Percentiles rank a stretch among this genome's conserved stretches.
Evolutionary conservation across 345 rosid species (phyloP).

Genomic region (Acer negundo): DNA sequence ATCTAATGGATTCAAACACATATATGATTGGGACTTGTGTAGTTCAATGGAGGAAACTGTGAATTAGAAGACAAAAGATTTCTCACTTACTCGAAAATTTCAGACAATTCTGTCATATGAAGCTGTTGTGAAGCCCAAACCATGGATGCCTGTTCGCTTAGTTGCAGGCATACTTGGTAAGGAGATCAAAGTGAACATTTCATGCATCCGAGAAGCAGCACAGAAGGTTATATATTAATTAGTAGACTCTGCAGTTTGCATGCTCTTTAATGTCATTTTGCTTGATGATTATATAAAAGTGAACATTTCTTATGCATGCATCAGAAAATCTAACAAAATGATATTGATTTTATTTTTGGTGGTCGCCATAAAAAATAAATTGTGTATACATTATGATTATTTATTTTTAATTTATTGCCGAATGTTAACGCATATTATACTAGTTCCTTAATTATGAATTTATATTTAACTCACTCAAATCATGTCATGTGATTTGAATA

Average conservation of each 20-base stretch:
- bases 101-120: conserved; percentile 58
- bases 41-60: conserved; percentile 41
- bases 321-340: no score
- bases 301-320: no score
- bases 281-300: background rate
- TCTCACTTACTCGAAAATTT: conserved; percentile 38
- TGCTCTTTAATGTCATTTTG: conserved; percentile 14
- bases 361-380: no score
- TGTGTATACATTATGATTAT: no score
- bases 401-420: no score
- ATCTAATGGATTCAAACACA: no score
- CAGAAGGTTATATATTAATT: conserved; percentile 31
- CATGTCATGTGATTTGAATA: no score
- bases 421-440: no score
- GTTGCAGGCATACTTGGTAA: conserved; percentile 77
- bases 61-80: conserved; percentile 21
- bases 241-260: background rate
- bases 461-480: no score
- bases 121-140: conserved; percentile 73
- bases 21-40: conserved; percentile 21
- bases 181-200: conserved; percentile 70
- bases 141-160: conserved; percentile 75
- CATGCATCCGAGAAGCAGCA: conserved; percentile 65
- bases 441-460: no score
- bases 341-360: no score